Evolutionary conservation across 225 moss, liverwort and hornwort species (phyloP).

Genomic region (Physcomitrium patens): DNA sequence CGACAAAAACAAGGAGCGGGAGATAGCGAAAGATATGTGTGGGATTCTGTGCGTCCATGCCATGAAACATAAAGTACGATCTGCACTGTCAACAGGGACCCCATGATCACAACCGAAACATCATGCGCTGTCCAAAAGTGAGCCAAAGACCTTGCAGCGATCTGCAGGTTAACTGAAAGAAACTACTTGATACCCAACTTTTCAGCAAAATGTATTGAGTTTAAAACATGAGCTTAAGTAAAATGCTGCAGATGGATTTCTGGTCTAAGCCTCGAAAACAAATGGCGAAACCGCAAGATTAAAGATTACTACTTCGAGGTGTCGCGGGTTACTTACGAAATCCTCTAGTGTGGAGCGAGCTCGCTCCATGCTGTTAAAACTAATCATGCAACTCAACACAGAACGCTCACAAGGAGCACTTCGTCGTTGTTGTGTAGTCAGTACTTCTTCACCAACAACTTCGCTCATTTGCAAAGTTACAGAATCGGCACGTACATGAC

Average conservation of each 20-base stretch:
- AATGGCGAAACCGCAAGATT: neutral
- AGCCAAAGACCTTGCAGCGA: neutral
- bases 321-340: constrained; percentile 58
- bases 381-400: constrained; percentile 50
- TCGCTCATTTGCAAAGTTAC: constrained; percentile 17
- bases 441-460: constrained; percentile 2
- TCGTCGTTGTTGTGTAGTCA: constrained; percentile 2
- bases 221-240: neutral
- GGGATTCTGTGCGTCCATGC: constrained; percentile 72
- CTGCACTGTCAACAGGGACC: constrained; percentile 73
- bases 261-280: neutral
- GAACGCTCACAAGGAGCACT: constrained; percentile 15
- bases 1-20: constrained; percentile 80
- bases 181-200: neutral
- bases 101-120: constrained; percentile 24
- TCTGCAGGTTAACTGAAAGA: neutral
- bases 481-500: neutral
- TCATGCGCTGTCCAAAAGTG: constrained; percentile 4
- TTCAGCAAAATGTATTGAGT: neutral
- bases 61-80: constrained; percentile 97
- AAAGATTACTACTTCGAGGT: neutral
- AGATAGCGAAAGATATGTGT: constrained; percentile 74
- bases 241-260: neutral
- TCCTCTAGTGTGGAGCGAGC: constrained; percentile 90
- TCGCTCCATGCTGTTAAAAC: constrained; percentile 79